Conservation (phyloP, 1,284 basidiomycete species). For the Tausonia pullulans region DNA sequence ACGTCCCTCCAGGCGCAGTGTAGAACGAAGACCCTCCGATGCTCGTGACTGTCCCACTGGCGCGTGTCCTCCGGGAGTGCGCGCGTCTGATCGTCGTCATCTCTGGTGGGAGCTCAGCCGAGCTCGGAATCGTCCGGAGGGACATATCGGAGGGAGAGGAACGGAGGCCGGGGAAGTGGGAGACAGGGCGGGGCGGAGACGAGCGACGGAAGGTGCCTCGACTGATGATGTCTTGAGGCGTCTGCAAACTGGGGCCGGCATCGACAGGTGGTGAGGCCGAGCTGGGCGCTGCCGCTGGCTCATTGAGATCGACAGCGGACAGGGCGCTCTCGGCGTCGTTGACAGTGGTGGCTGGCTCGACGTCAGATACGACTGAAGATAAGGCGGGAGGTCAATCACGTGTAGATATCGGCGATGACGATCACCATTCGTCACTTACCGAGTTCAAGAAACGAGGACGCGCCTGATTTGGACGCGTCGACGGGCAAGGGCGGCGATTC, state of each 20-base stretch:
- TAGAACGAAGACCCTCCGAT: background rate
- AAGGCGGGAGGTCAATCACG: background rate
- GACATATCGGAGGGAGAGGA: slow-evolving; percentile 1
- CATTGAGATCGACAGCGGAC: too few relatives aligned
- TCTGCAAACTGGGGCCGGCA: background rate
- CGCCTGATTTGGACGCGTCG: too few relatives aligned
- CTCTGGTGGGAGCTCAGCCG: background rate
- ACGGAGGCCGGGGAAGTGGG: background rate
- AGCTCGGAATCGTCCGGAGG: background rate
- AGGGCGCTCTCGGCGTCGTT: background rate
- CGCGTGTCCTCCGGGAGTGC: background rate
- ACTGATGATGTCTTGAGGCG: background rate
- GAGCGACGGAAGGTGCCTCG: background rate
- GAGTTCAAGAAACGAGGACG: background rate
- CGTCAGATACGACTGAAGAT: background rate
- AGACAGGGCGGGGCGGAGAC: background rate
- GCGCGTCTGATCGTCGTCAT: background rate
- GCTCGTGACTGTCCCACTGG: background rate
- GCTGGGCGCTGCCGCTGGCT: background rate
- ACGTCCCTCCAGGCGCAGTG: background rate
- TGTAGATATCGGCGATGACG: background rate
- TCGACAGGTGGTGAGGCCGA: background rate
- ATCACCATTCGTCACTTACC: background rate
- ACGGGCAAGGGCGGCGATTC: too few relatives aligned
- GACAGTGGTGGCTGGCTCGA: background rate